Percentiles rank a stretch among this genome's conserved stretches.
These are phyloP conservation scores for Halophytophthora batemanensis DNA, from an alignment of 352 stramenopile species.

Conservation along the genomic window DNA sequence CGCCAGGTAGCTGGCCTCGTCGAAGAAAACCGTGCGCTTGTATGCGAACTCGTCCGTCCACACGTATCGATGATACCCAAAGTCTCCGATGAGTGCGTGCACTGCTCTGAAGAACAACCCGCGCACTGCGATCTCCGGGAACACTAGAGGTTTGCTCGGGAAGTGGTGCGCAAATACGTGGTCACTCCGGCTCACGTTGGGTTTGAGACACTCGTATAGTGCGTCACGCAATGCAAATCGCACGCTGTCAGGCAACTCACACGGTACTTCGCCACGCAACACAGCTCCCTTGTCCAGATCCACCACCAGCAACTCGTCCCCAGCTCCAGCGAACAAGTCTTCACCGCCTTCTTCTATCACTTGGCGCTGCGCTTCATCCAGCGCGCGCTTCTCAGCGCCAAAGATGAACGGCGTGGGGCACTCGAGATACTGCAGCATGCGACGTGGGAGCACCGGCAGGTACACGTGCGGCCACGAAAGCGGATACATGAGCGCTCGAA, in stretches of 20 bases:
- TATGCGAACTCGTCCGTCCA: conserved; percentile 84
- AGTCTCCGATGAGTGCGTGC: conserved; percentile 72
- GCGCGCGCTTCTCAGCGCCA: conserved; percentile 58
- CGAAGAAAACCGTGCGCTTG: conserved; percentile 79
- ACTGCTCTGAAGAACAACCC: conserved; percentile 64
- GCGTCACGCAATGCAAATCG: conserved; percentile 43
- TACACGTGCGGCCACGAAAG: conserved; percentile 88
- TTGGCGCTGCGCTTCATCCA: conserved; percentile 54
- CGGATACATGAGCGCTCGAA: conserved; percentile 83
- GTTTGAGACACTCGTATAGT: conserved; percentile 66
- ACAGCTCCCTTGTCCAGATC: conserved; percentile 69
- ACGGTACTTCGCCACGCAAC: conserved; percentile 49
- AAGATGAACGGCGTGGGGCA: conserved; percentile 87
- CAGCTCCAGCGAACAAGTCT: conserved; percentile 44
- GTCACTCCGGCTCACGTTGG: conserved; percentile 68
- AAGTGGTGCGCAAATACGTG: conserved; percentile 74
- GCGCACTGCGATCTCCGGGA: conserved; percentile 72
- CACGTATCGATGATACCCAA: conserved; percentile 81
- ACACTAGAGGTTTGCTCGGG: conserved; percentile 58
- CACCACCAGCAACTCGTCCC: conserved; percentile 70
- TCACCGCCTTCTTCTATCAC: conserved; percentile 34
- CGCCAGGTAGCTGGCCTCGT: conserved; percentile 83
- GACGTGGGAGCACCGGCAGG: conserved; percentile 67
- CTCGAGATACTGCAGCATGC: conserved; percentile 83
- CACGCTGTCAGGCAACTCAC: conserved; percentile 42